Evolutionary conservation across 495 filamentous ascomycete genomes (phyloP), one percentile per base, ranked within the genome.

Genomic region (Hyaloscypha finlandica): DNA sequence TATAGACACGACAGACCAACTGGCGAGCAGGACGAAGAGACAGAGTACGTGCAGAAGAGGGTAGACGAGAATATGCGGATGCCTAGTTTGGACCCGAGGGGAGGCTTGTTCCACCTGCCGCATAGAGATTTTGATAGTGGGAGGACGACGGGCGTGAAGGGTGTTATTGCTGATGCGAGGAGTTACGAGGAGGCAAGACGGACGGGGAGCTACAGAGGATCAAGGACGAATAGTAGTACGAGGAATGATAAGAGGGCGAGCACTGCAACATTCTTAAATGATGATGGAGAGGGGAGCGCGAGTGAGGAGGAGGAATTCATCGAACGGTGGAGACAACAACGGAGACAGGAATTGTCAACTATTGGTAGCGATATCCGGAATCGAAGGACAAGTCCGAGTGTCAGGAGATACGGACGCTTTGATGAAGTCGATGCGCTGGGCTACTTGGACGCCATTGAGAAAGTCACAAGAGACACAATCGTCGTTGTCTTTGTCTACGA

Each of bases 401-500:
- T 90, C 71, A 82, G 90, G 67, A 81, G 86, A 67, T 98, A 88
- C 72, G 95, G 95, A 11, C 83, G 81, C 8, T 79, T 99, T 58
- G 88, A 93, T 59, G 84, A 83, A 31, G 95, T 99, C 16, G 95
- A 99, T 81, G 95, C 92, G 3, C 81, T 86, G 55, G 95, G 93
- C 25, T 99, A 96, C 71, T 84, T 99, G 59, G 93, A 98, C 79
- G 96, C 95, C 59, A 90, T 98, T 72, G 95, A 99, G 81, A 93
- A 90, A 76, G 90, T 93, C 5, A 81, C 86, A 48, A 77, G 87
- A 22, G 93, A 93, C 56, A 93, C 92, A 0, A 83, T 92, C 12
- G 94, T 98, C n/a, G 92, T 97, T 3, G 95, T 99, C 25, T 93
- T 92, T 75, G 91, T 99, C 65, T 97, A 94, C 77, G 93, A 98